Evolutionary conservation across 352 stramenopile genomes (phyloP).

Genomic region (Phytophthora citrophthora): DNA sequence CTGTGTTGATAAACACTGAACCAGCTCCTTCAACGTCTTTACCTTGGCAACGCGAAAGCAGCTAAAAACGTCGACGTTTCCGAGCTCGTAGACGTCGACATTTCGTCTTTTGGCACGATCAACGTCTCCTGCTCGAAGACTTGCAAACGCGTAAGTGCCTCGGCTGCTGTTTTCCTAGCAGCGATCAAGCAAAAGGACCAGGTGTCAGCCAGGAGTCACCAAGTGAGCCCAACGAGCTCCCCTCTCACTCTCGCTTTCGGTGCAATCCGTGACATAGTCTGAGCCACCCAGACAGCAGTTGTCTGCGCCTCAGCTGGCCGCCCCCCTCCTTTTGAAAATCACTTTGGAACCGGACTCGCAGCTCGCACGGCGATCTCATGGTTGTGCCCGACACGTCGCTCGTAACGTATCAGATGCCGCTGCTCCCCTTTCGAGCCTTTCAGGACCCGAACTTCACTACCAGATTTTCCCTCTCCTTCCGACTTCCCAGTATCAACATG

Average conservation of each 20-base stretch:
- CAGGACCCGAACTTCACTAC: constrained; percentile 13
- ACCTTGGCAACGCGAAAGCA: constrained; percentile 2
- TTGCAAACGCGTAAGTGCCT: constrained; percentile 19
- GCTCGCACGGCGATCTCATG: constrained; percentile 23
- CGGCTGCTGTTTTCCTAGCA: constrained; percentile 28
- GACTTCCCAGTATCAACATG: constrained; percentile 23
- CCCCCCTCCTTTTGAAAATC: constrained; percentile 23
- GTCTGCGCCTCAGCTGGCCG: constrained; percentile 19
- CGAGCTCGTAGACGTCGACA: constrained; percentile 1
- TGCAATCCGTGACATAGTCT: constrained; percentile 46
- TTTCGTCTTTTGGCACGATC: constrained; percentile 8
- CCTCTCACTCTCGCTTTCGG: constrained; percentile 36
- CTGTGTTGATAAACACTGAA: not conserved
- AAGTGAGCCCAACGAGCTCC: not conserved
- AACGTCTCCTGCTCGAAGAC: constrained; percentile 5
- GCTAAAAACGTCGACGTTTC: not conserved
- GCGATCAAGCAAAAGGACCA: constrained; percentile 4
- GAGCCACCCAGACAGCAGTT: constrained; percentile 38
- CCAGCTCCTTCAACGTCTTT: constrained; percentile 7
- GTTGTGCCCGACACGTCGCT: constrained; percentile 29
- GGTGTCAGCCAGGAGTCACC: constrained; percentile 4
- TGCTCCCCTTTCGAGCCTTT: constrained; percentile 20
- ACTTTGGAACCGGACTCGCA: constrained; percentile 29
- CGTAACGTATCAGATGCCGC: constrained; percentile 21
- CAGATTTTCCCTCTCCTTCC: constrained; percentile 4